Base-by-base conservation (phyloP, 345 rosid species). In the Erucastrum elatum region DNA sequence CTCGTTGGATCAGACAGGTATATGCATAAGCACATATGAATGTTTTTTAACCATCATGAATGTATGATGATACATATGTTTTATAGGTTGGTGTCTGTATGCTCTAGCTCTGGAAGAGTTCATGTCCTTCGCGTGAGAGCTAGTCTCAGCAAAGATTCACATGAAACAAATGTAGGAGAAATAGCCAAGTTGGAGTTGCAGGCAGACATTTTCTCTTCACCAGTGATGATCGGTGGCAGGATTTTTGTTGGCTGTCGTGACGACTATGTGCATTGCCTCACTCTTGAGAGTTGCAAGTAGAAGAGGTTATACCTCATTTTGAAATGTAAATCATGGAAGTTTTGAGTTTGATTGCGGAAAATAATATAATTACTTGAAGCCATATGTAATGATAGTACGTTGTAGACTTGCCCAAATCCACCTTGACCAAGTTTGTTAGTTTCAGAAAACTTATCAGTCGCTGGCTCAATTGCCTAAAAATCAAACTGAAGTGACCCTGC, bases 191-290 rank as follows among this genome's bases (percentile, higher is more conserved):
- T 85, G 75, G 84, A 88, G 73, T 86, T 93, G 12, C 83, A 78
- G 12, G 97, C 88, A 60, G 92, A 93, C 46, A 83, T 93, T 61
- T 95, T 93, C 81, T 95, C 99, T 53, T 95, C 97, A 15, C 97
- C 98, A 5, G 92, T 93, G 84, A 90, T 93, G 98, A 78, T 93
- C 5, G 94, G 93, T n/a, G 97, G 99, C 56, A 58, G 84, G 79
- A 86, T 95, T 69, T 95, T 92, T 82, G 89, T 93, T 33, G 99
- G 99, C 44, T 91, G 97, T 75, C 85, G 98, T 77, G 96, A 94
- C 68, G 95, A 93, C 82, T 83, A 88, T 80, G 83, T 90, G 74
- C 89, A 84, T 70, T 94, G 98, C 80, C 64, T 91, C 75, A 84
- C 84, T 69, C 71, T 86, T 77, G 83, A 76, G 77, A 76, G 82